Evolutionary conservation across 768 basidiomycete species (phyloP), one percentile per base, ranked within the genome.

Genomic region (Psilocybe sp.): DNA sequence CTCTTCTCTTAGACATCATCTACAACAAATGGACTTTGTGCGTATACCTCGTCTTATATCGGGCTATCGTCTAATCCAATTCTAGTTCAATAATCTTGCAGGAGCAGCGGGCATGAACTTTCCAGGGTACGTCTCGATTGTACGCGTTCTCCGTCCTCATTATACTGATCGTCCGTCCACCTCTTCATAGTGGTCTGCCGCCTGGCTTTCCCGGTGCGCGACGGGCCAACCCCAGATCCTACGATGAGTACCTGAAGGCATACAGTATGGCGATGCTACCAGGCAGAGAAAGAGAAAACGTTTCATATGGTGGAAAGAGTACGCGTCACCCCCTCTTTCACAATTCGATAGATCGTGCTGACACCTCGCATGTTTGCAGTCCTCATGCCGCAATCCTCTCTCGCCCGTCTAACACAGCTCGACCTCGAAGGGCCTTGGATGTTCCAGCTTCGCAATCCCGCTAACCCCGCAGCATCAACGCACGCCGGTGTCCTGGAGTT

Each of bases 401-500:
- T 99, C 4, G 95, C 95, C 7, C 84, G 84, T 57, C 75, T 99
- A 9, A 89, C 92, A 0, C 79, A 79, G 35, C 79, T 98, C 43
- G 95, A 99, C 60, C 77, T 99, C 39, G 87, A 92, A 52, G 78
- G 79, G 0, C 97, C 97, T 0, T 97, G 95, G 95, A 92, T 89
- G 76, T 99, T 99, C 66, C 87, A 96, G 55, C 77, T 99, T 45
- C 87, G 91, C 43, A 98, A 98, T 69, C 96, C 97, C 44, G 71
- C 73, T 60, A 95, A 88, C 71, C 77, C 79, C 45, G 90, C 83
- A 32, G 89, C 81, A 47, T 94, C 81, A 16, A 98, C 97, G 1
- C 92, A 99, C 64, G 91, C 90, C 1, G 97, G 97, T 75, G 97
- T 99, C 20, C 81, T 99, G 23, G 97, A 99, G 64, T 99, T 99